Base-by-base conservation (phyloP, 495 filamentous ascomycete genomes). In the Neurospora sp. region DNA sequence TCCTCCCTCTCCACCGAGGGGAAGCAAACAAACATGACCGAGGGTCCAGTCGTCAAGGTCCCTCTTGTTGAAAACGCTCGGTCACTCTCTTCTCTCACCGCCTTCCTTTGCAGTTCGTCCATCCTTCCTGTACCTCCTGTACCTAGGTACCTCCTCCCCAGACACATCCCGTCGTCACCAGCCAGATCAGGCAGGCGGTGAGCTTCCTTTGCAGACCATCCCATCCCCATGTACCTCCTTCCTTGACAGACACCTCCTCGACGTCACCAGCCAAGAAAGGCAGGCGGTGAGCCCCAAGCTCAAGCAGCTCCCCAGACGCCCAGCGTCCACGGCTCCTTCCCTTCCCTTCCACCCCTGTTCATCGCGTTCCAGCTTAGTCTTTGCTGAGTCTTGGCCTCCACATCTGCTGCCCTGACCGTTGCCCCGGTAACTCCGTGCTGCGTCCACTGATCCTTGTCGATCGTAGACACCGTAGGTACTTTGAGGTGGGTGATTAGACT, bases 361-460 rank as follows among this genome's bases (percentile, higher is more conserved):
- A 65, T 89, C 0, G 89, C 85, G 22, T 87, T 88, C 76, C 89
- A 81, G 77, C 88, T 90, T 81, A 88, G 86, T 73, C 88, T 83
- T 73, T 87, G 87, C 76, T 81, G 86, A 45, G 81, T 84, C 79
- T 84, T 85, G 71, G 81, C 80, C 72, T 86, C 84, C 10, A 86
- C 82, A 38, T 95, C 92, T 10, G 40, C 81, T 82, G 16, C 90
- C 86, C 76, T 86, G 87, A 73, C 83, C 14, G 53, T 89, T 0
- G 92, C 92, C 4, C 93, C 93, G 22, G 88, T 86, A 45, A 91
- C 81, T 3, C 94, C 94, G 74, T 96, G 87, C 73, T 90, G 89
- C 71, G 93, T 82, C 84, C 93, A 97, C 44, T 89, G 87, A 68
- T 99, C 96, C 48, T 92, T 85, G 74, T 98, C 96, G 44, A 98